Evolutionary conservation across 176 grass and related monocot species (phyloP), one percentile per base, ranked within the genome.

Genomic region (Bolboschoenus planiculmis): DNA sequence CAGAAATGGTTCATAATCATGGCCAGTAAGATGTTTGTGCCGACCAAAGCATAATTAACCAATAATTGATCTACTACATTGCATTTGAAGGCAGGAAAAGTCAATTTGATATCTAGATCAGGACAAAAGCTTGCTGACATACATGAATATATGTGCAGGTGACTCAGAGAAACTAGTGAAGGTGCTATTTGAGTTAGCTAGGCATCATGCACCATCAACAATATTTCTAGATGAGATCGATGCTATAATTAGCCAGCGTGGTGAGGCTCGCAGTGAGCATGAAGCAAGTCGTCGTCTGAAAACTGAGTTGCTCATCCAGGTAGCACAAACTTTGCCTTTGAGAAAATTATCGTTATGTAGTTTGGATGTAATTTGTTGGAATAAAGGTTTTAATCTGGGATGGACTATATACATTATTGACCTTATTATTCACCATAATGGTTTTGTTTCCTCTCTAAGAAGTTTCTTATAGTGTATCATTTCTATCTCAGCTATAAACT

Each of bases 141-240:
- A 23, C 46, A 68, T 71, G 8, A 37, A 11, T 79, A 24, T 42
- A 3, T 33, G 58, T 88, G 44, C 88, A 98, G 90, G 92, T 89
- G 95, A 98, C 87, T 98, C 95, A 5, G 95, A 98, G 86, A 98
- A 95, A 75, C 62, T 91, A 33, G 90, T 95, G 16, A 98, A 89
- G 85, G 95, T 94, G 0, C 81, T 98, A 78, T 98, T 98, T 87
- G 95, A 98, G 42, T 90, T 94, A 88, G 92, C 95, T 37, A 91
- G 90, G 82, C 90, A 95, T 88, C 95, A 98, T 88, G 92, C 95
- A 57, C 95, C 95, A 84, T 97, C 95, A 79, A 94, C 92, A 44
- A 93, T 97, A 88, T 97, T 94, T 56, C 89, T 97, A 79, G 95
- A 97, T 81, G 95, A 97, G 83, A 92, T 97, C 61, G 95, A 94